Conservation (phyloP, 495 filamentous ascomycete genomes). For the Delitschia confertaspora region DNA sequence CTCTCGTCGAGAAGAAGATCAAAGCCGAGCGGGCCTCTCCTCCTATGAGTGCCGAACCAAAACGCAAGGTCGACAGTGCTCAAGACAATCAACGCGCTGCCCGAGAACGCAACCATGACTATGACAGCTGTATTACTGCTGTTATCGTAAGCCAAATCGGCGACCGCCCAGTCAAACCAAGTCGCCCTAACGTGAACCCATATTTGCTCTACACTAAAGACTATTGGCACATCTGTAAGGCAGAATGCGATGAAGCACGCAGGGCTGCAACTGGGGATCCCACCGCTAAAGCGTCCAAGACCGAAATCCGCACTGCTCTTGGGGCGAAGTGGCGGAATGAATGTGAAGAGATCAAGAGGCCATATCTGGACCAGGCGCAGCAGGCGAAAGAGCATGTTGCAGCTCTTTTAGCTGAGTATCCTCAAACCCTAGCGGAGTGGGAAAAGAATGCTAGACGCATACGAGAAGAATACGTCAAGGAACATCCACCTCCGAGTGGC, state of each 20-base stretch:
- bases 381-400: slow-evolving; percentile 55
- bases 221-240: slow-evolving; percentile 65
- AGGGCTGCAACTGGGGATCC: slow-evolving; percentile 56
- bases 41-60: slow-evolving; percentile 2
- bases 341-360: slow-evolving; percentile 54
- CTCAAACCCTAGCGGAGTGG: slow-evolving; percentile 54
- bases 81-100: slow-evolving; percentile 3
- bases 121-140: slow-evolving; percentile 64
- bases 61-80: slow-evolving; percentile 3
- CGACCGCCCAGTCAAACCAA: slow-evolving; percentile 59
- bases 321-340: slow-evolving; percentile 86
- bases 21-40: slow-evolving; percentile 16
- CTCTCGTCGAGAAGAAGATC: slow-evolving; percentile 59
- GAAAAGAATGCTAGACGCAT: slow-evolving; percentile 54
- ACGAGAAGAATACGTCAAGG: slow-evolving; percentile 53
- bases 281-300: slow-evolving; percentile 53
- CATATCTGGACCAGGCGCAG: slow-evolving; percentile 64
- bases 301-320: slow-evolving; percentile 72
- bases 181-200: slow-evolving; percentile 57
- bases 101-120: slow-evolving; percentile 41
- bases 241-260: slow-evolving; percentile 58
- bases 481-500: slow-evolving; percentile 41
- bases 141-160: slow-evolving; percentile 63
- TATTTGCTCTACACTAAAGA: slow-evolving; percentile 66
- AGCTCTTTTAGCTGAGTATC: slow-evolving; percentile 50